Base-by-base conservation (phyloP, 1,284 basidiomycete species). In the Tilletia horrida region DNA sequence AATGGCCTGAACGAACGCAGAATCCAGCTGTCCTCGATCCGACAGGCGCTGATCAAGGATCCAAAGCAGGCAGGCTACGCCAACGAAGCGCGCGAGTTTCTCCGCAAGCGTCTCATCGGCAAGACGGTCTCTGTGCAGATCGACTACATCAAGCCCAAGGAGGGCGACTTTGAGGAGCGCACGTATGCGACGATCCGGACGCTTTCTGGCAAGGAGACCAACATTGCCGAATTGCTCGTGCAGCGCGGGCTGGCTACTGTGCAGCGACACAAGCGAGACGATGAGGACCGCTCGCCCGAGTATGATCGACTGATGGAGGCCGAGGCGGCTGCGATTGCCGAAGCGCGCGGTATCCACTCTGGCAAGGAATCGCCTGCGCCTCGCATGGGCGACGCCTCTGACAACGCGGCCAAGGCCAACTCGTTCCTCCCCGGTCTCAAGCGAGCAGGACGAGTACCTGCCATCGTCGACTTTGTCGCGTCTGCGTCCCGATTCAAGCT, bases 301-400 rank as follows among this genome's bases (percentile, higher is more conserved):
- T 93, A 91, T 74, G 95, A 98, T 84, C 92, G 92, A 82, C 85
- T 97, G 52, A 93, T 97, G 87, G 88, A 90, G 45, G 94, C 94
- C 16, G 95, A 98, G 69, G 84, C 92, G 90, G 71, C 71, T 44
- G 93, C 94, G 50, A 85, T 88, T 0, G 82, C 89, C 1, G 94
- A 93, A 66, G 81, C 83, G n/a, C 88, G 90, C 67, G 95, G 95
- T 3, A 86, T 98, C 18, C 95, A 98, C 82, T 94, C 93, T 18
- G 90, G 91, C 61, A 97, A 97, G 83, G 93, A 97, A 62, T 84
- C 90, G 23, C 80, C 84, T 0, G 77, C 85, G 3, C 84, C 88
- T 83, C 67, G 86, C 84, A 79, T 91, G 85, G 73, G 94, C 86
- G 97, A 98, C 83, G 89, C 95, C 21, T 96, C 92, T 4, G 77